Evolutionary conservation across 2,329 filamentous ascomycete species (phyloP).

Genomic region (Fusarium temperatum): DNA sequence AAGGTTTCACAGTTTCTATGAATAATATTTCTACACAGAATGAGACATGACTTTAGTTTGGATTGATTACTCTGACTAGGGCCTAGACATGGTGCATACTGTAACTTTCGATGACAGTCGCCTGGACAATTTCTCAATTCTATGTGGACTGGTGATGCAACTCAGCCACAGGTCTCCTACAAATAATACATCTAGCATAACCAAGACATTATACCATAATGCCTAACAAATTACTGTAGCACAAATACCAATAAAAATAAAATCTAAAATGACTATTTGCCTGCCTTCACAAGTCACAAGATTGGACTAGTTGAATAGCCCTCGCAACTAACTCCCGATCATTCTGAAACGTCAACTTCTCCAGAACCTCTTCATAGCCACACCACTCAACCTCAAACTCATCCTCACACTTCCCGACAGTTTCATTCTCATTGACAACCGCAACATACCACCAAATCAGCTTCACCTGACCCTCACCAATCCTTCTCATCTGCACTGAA

Average conservation of each 20-base stretch:
- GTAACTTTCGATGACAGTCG: background rate
- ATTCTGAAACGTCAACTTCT: background rate
- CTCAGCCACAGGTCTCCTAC: background rate
- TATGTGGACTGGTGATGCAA: background rate
- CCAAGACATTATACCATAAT: background rate
- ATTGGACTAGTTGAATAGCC: background rate
- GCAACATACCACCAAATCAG: background rate
- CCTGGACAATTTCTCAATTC: background rate
- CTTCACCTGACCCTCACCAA: background rate
- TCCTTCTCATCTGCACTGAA: background rate
- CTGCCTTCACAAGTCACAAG: background rate
- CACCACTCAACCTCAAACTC: background rate
- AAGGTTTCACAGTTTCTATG: background rate
- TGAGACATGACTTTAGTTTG: background rate
- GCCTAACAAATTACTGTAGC: background rate
- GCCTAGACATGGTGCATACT: background rate
- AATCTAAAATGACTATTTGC: accelerated
- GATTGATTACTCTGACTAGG: background rate
- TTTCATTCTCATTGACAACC: background rate
- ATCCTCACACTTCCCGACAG: background rate
- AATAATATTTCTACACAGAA: background rate
- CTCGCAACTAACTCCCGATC: background rate
- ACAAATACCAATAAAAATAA: too few relatives aligned
- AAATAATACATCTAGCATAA: background rate
- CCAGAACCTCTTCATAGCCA: background rate